Conservation (phyloP, 495 filamentous ascomycete species). For the Chaetomium fimeti region DNA sequence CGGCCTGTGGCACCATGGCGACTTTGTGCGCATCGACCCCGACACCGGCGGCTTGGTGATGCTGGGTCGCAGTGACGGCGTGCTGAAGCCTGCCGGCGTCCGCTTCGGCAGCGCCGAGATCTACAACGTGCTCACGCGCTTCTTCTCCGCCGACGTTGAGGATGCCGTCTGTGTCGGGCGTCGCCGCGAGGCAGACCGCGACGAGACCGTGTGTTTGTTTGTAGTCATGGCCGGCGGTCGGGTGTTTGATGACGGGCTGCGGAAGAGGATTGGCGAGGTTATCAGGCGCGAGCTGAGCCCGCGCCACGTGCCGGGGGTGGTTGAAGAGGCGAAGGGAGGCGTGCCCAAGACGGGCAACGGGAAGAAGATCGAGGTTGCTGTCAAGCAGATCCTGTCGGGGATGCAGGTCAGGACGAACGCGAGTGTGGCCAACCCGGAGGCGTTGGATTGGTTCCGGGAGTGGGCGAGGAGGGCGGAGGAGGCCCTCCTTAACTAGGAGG, state of each 20-base stretch:
- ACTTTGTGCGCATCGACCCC: slow-evolving; percentile 78
- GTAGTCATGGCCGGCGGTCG: slow-evolving; percentile 64
- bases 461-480: slow-evolving; percentile 56
- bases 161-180: slow-evolving; percentile 85
- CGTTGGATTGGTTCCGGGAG: slow-evolving; percentile 76
- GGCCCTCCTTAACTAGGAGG: slow-evolving; percentile 20
- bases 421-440: slow-evolving; percentile 79
- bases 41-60: slow-evolving; percentile 67
- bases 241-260: slow-evolving; percentile 52
- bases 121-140: slow-evolving; percentile 81
- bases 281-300: slow-evolving; percentile 75
- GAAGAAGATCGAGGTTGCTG: slow-evolving; percentile 91
- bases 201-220: slow-evolving; percentile 86
- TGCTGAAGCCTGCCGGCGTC: slow-evolving; percentile 75
- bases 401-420: slow-evolving; percentile 80
- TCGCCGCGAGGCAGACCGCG: slow-evolving; percentile 65
- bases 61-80: slow-evolving; percentile 76
- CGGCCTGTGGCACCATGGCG: slow-evolving; percentile 87
- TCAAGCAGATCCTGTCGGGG: slow-evolving; percentile 91
- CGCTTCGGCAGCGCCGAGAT: slow-evolving; percentile 83
- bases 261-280: slow-evolving; percentile 56
- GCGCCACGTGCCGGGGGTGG: slow-evolving; percentile 79
- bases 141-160: slow-evolving; percentile 73
- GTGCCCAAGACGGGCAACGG: slow-evolving; percentile 89
- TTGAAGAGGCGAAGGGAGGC: slow-evolving; percentile 69